A percentile compares a stretch with the other conserved stretches of the same genome.
Evolutionary conservation across 2,329 filamentous ascomycete genomes (phyloP).

Genomic region (Thielaviopsis musarum): DNA sequence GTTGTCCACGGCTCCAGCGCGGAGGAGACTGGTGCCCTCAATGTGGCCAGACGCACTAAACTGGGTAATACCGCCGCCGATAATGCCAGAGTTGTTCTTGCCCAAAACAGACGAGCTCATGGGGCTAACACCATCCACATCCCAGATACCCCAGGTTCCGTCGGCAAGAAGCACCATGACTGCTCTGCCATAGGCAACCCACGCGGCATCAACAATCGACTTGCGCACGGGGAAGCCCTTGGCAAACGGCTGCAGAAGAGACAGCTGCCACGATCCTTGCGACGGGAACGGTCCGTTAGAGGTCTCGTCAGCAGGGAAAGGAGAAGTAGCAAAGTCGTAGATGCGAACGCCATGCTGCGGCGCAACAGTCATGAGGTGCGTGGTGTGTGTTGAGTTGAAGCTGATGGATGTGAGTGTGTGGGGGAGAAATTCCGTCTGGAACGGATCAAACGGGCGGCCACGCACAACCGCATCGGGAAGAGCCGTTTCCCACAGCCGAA

Average conservation of each 20-base stretch:
- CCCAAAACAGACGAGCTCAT: conserved; percentile 29
- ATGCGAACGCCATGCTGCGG: conserved; percentile 39
- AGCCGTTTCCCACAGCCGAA: conserved; percentile 42
- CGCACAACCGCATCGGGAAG: conserved; percentile 23
- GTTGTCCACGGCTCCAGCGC: conserved; percentile 21
- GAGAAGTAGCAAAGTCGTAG: conserved; percentile 41
- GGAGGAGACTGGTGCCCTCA: conserved; percentile 40
- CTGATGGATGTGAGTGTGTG: conserved; percentile 36
- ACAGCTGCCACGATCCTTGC: conserved; percentile 48
- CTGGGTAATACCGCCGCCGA: conserved; percentile 39
- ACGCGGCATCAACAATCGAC: conserved; percentile 43
- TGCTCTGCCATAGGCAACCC: conserved; percentile 43
- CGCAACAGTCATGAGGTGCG: conserved; percentile 40
- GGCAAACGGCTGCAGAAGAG: conserved; percentile 40
- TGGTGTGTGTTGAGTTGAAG: conserved; percentile 42
- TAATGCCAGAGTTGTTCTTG: conserved; percentile 33
- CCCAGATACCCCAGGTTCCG: conserved; percentile 53
- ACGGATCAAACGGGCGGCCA: conserved; percentile 26
- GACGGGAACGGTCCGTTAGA: conserved; percentile 33
- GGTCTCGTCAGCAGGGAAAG: conserved; percentile 34
- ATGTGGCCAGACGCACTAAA: conserved; percentile 43
- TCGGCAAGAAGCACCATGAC: conserved; percentile 42
- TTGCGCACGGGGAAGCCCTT: conserved; percentile 35
- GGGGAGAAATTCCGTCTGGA: conserved; percentile 43
- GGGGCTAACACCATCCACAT: conserved; percentile 41